Base-by-base conservation (phyloP, 371 early-diverging fungal genomes). In the Dichotomocladium elegans region DNA sequence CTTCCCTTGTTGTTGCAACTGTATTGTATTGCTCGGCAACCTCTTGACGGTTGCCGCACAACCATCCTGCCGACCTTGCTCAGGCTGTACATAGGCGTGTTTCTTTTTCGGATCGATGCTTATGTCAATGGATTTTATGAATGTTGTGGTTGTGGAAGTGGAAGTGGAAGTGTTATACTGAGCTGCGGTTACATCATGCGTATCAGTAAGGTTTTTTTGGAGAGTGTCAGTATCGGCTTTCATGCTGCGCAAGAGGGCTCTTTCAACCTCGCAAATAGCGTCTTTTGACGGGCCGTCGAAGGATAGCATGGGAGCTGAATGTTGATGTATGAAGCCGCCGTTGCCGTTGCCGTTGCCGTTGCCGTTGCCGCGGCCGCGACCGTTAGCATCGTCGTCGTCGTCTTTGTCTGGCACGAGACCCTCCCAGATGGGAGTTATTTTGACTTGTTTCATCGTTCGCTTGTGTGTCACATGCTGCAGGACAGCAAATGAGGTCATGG, bases 401-500 rank as follows among this genome's bases (percentile, higher is more conserved):
- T 43, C 61, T 21, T 78, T 73, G 47, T 75, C 74, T 3, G 72
- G 53, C 3, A 80, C 81, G 3, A 79, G 52, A 3, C 83, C 83
- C 40, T 83, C 69, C 74, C 81, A 83, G 2, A 83, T 29, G 0
- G 72, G 57, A 17, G 67, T 74, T n/a, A 70, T 59, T 15, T 72
- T 60, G 55, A 83, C 57, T 29, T 72, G 59, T 25, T 77, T 67
- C 61, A 78, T 57, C 10, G 72, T 77, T 30, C 83, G 80, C 8
- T 80, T 70, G 46, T 82, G 81, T 4, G 89, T 93, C 12, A 90
- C 85, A 29, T 84, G 82, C 60, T 94, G 95, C 3, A 94, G 74
- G 33, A 91, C 87, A 7, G 88, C 88, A 74, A 88, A 94, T 2
- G 93, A 90, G 3, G 87, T 86, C 40, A 94, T 49, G 12, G 91